These are phyloP conservation scores for Lactarius hatsudake DNA, from an alignment of 768 basidiomycete genomes.

Conservation along the genomic window DNA sequence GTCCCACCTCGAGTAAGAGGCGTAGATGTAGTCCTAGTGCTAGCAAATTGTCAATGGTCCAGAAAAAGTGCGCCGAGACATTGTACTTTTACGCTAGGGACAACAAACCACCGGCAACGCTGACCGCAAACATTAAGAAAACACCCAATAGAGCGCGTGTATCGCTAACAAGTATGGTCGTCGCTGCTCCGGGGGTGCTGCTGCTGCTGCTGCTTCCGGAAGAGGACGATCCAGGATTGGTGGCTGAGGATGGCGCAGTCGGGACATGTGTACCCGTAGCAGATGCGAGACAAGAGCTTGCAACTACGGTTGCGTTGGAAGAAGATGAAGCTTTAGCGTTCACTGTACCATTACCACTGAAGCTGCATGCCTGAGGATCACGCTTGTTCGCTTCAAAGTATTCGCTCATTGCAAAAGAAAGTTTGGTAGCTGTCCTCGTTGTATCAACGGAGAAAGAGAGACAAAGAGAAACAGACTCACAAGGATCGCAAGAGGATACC, in stretches of 20 bases:
- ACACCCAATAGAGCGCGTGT: conserved; percentile 40
- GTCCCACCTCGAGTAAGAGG: conserved; percentile 5
- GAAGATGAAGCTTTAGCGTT: conserved; percentile 53
- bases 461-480: conserved; percentile 38
- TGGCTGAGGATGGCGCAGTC: conserved; percentile 38
- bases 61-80: conserved; percentile 7
- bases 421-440: conserved; percentile 56
- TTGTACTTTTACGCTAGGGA: conserved; percentile 37
- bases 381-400: conserved; percentile 67
- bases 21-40: neutral
- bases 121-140: conserved; percentile 36
- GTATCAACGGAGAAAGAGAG: conserved; percentile 14
- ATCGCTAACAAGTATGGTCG: conserved; percentile 32
- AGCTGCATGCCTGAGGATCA: conserved; percentile 65
- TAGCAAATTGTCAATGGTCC: conserved; percentile 9
- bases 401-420: conserved; percentile 79
- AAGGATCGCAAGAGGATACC: conserved; percentile 75
- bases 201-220: conserved; percentile 33
- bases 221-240: neutral
- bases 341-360: conserved; percentile 81
- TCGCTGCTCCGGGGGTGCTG: conserved; percentile 32
- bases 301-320: conserved; percentile 52
- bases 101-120: conserved; percentile 44
- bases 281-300: conserved; percentile 64
- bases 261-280: conserved; percentile 65